Base-by-base conservation (phyloP, 2,329 filamentous ascomycete genomes). In the Aspergillus pseudoviridinutans region DNA sequence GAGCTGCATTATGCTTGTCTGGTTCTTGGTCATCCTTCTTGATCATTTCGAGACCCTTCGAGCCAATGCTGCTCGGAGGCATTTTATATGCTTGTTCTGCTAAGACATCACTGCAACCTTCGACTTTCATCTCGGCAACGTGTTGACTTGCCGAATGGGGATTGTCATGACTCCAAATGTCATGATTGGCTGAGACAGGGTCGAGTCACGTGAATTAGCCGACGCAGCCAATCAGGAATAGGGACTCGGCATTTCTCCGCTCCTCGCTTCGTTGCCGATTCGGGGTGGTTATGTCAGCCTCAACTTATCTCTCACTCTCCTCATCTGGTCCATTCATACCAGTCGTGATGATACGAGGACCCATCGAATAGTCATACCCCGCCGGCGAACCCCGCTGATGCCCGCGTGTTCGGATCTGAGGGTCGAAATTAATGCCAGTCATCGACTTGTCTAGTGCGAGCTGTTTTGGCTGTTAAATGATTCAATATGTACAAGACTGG, bases 201-300 rank as follows among this genome's bases (percentile, higher is more conserved):
- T 54, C 56, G 17, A 22, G 50, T 60, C 61, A 64, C 51, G 41
- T 58, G 51, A 44, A 17, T 42, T 58, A 44, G 61, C 61, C 66
- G 65, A 67, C 12, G 20, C 57, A 64, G 61, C 66, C 66, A 68
- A 67, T 68, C 63, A 62, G 54, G 46, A 54, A n/a, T 25, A 9
- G 17, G 2, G 7, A 17, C 32, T 65, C 62, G 64, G 64, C 57
- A 61, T 35, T 14, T 35, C 32, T 35, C 32, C 32, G 32, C n/a
- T 20, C 12, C 8, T 28, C 17, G n/a, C 57, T 58, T 53, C 55
- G 54, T 42, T 27, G 24, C 12, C 29, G 27, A 49, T 10, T 53
- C n/a, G 32, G 32, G 22, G 22, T 22, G 22, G 22, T 22, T 22
- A 22, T 22, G 22, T 22, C 22, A 22, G 22, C 22, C 12, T 35